Conservation (phyloP, 2,329 filamentous ascomycete genomes). For the Thelonectria olida region DNA sequence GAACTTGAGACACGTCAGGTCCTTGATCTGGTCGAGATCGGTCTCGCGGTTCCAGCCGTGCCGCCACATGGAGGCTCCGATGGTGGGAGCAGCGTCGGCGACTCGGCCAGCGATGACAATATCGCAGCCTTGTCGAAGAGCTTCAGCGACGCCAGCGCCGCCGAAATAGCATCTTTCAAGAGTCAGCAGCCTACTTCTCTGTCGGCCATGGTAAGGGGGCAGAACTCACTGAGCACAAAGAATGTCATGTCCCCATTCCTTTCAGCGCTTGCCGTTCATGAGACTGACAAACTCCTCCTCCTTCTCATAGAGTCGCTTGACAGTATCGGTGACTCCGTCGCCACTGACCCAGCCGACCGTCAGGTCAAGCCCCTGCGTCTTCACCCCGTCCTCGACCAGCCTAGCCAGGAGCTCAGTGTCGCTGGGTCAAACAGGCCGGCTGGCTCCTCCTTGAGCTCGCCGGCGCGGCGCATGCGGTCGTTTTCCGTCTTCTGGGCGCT, state of each 20-base stretch:
- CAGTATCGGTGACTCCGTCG: slow-evolving; percentile 45
- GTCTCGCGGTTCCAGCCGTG: slow-evolving; percentile 56
- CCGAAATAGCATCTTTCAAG: slow-evolving; percentile 41
- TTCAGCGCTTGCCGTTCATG: slow-evolving; percentile 36
- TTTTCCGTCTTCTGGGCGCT: slow-evolving; percentile 40
- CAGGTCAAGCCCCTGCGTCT: slow-evolving; percentile 39
- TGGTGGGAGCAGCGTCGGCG: slow-evolving; percentile 58
- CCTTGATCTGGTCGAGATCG: slow-evolving; percentile 53
- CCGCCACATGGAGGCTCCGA: slow-evolving; percentile 64
- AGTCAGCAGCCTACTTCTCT: not conserved
- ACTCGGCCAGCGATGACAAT: slow-evolving; percentile 58
- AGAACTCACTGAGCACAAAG: slow-evolving; percentile 24
- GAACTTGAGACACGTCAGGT: slow-evolving; percentile 46
- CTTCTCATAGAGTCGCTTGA: slow-evolving; percentile 28
- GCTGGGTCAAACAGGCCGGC: slow-evolving; percentile 42
- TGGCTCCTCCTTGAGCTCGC: slow-evolving; percentile 42
- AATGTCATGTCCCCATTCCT: slow-evolving; percentile 37
- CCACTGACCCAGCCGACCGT: slow-evolving; percentile 50
- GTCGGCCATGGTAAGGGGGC: too few relatives aligned
- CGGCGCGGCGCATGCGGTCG: slow-evolving; percentile 30
- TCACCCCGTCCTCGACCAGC: slow-evolving; percentile 40
- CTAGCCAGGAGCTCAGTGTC: slow-evolving; percentile 44
- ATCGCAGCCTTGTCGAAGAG: slow-evolving; percentile 51
- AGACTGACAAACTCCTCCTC: slow-evolving; percentile 37
- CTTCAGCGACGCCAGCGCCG: slow-evolving; percentile 53